A percentile compares a stretch with the other conserved stretches of the same genome.
These are phyloP conservation scores for Raffaelea albimanens DNA, from an alignment of 2,329 filamentous ascomycete genomes.

Conservation along the genomic window DNA sequence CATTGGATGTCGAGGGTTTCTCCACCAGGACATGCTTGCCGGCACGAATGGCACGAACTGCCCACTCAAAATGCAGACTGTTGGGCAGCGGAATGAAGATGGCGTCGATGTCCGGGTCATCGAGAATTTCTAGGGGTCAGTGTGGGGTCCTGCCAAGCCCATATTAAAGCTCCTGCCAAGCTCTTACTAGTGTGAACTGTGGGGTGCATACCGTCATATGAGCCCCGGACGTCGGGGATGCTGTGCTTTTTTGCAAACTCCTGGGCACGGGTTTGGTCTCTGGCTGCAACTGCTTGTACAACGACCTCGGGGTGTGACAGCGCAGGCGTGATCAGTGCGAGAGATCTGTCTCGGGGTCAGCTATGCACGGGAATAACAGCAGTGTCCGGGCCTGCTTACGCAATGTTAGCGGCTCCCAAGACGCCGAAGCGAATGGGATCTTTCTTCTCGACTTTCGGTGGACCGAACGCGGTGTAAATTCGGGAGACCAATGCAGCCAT, in stretches of 20 bases:
- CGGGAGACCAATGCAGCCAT: not conserved
- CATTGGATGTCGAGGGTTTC: slow-evolving; percentile 31
- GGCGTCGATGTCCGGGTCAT: slow-evolving; percentile 25
- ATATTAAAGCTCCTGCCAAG: no score
- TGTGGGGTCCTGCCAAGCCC: no score
- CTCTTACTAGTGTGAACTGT: no score
- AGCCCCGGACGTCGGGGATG: not conserved
- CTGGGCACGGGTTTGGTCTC: not conserved
- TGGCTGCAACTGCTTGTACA: not conserved
- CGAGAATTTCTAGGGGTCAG: slow-evolving; percentile 22
- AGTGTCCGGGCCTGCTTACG: not conserved
- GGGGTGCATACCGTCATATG: no score
- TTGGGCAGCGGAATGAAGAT: slow-evolving; percentile 33
- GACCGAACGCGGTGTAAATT: not conserved
- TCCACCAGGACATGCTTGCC: slow-evolving; percentile 37
- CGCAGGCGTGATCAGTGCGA: not conserved
- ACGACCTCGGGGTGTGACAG: slow-evolving; percentile 1
- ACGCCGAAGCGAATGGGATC: not conserved
- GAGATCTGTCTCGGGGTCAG: not conserved
- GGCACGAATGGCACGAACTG: slow-evolving; percentile 25
- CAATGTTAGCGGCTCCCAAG: not conserved
- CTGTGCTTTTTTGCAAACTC: slow-evolving; percentile 3
- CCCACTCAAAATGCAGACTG: slow-evolving; percentile 25
- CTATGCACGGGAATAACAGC: not conserved
- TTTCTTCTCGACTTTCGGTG: not conserved